These are phyloP conservation scores for Fusarium secorum DNA, from an alignment of 2,329 filamentous ascomycete genomes.

Conservation along the genomic window DNA sequence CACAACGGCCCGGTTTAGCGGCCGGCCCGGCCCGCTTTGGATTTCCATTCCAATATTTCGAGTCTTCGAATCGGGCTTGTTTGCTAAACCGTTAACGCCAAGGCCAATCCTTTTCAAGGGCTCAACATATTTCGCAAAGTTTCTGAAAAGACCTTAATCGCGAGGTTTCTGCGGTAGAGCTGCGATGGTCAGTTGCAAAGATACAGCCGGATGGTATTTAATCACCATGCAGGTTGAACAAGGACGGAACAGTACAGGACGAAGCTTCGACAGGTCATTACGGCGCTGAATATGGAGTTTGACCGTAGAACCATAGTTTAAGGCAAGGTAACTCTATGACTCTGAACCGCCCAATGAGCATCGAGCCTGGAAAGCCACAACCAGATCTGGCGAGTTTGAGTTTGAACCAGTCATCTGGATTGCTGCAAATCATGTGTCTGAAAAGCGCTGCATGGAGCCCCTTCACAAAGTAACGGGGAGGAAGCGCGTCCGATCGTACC, in stretches of 20 bases:
- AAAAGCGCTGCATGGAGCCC: slow-evolving; percentile 40
- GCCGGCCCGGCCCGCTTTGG: slow-evolving; percentile 40
- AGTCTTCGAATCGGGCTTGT: not conserved
- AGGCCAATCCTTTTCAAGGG: not conserved
- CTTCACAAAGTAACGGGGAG: slow-evolving; percentile 32
- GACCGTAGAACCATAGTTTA: slow-evolving; percentile 24
- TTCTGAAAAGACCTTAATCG: not conserved
- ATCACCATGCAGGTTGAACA: not conserved
- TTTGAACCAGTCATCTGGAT: slow-evolving; percentile 38
- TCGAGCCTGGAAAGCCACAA: slow-evolving; percentile 1
- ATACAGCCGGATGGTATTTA: slow-evolving; percentile 5
- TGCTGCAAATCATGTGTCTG: slow-evolving; percentile 47
- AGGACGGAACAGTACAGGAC: not conserved
- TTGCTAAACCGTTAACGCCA: not conserved
- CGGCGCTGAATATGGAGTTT: slow-evolving; percentile 15
- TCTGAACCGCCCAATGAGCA: slow-evolving; percentile 29
- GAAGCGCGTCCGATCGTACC: slow-evolving; percentile 37
- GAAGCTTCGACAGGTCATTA: slow-evolving; percentile 14
- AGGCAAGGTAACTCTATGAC: slow-evolving; percentile 24
- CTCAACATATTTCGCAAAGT: not conserved
- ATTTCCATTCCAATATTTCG: slow-evolving; percentile 19
- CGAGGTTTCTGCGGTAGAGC: not conserved
- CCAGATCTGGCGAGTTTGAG: slow-evolving; percentile 31
- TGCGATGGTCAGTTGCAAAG: slow-evolving; percentile 23
- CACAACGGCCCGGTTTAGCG: slow-evolving; percentile 38